A percentile compares a stretch with the other conserved stretches of the same genome.
These are phyloP conservation scores for Oldenlandia corymbosa DNA, from an alignment of 257 asterid genomes.

Conservation along the genomic window DNA sequence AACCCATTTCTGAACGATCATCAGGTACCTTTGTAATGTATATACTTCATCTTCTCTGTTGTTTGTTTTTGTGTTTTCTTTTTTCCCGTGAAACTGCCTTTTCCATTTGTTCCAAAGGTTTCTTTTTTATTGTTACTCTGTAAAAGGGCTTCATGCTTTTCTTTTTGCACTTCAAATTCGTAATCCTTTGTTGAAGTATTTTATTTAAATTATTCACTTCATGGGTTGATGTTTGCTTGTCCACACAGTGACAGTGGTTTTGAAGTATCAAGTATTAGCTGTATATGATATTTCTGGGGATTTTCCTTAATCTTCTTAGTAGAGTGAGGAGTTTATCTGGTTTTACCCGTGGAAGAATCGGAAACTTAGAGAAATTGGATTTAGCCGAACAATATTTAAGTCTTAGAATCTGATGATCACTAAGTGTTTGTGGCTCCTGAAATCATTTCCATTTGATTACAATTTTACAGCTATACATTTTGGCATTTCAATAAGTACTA, in stretches of 20 bases:
- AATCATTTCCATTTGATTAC: background rate
- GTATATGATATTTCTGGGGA: background rate
- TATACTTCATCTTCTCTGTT: no score
- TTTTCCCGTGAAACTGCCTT: no score
- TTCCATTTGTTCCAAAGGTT: background rate
- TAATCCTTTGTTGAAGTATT: background rate
- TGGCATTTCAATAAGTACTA: no score
- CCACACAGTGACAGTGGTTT: background rate
- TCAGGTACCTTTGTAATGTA: background rate
- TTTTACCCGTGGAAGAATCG: background rate
- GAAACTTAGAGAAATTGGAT: background rate
- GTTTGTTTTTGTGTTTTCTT: background rate
- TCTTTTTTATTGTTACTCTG: background rate
- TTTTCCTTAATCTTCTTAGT: background rate
- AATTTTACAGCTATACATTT: no score
- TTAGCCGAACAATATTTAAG: background rate
- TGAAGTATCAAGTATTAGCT: background rate
- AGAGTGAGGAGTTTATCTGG: background rate
- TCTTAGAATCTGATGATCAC: background rate
- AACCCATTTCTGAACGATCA: constrained; percentile 28
- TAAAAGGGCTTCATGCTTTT: background rate
- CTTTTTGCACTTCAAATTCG: background rate
- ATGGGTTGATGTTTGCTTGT: background rate
- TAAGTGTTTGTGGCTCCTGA: background rate
- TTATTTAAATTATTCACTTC: background rate